Evolutionary conservation across 805 yeast species (phyloP).

Genomic region (Pichia exigua): DNA sequence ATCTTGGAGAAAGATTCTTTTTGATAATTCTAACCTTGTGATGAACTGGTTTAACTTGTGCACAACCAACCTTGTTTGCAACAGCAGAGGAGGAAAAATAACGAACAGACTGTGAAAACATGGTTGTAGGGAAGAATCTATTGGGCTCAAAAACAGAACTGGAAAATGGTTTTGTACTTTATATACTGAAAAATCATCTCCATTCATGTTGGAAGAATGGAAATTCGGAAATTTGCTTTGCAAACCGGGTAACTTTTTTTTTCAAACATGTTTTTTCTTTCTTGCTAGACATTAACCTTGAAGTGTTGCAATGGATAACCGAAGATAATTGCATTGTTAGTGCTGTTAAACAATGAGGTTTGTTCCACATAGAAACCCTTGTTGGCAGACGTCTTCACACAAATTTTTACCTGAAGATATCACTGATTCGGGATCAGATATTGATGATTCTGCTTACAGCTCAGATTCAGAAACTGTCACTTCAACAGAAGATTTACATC

Average conservation of each 20-base stretch:
- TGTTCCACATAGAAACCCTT: slow-evolving; percentile 21
- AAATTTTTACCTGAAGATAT: neutral
- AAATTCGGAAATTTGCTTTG: neutral
- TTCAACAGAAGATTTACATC: slow-evolving; percentile 1
- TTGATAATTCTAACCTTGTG: slow-evolving; percentile 76
- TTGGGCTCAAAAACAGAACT: neutral
- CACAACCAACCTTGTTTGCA: slow-evolving; percentile 45
- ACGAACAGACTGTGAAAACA: slow-evolving; percentile 15
- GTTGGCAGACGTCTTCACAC: slow-evolving; percentile 10
- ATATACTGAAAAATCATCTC: neutral
- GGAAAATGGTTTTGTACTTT: neutral
- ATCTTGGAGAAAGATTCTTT: slow-evolving; percentile 63
- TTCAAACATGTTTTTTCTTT: neutral
- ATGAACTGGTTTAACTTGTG: slow-evolving; percentile 86
- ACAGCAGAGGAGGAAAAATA: slow-evolving; percentile 28
- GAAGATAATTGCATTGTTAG: no score
- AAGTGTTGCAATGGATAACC: no score
- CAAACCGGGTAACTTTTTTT: neutral
- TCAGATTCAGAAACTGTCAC: neutral
- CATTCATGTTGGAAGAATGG: neutral
- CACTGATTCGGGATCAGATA: neutral
- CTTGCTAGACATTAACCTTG: no score
- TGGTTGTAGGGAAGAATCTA: neutral
- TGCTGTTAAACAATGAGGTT: slow-evolving; percentile 18
- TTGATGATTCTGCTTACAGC: neutral